Evolutionary conservation across 1,284 basidiomycete genomes (phyloP).

Genomic region (Trametes versicolor): DNA sequence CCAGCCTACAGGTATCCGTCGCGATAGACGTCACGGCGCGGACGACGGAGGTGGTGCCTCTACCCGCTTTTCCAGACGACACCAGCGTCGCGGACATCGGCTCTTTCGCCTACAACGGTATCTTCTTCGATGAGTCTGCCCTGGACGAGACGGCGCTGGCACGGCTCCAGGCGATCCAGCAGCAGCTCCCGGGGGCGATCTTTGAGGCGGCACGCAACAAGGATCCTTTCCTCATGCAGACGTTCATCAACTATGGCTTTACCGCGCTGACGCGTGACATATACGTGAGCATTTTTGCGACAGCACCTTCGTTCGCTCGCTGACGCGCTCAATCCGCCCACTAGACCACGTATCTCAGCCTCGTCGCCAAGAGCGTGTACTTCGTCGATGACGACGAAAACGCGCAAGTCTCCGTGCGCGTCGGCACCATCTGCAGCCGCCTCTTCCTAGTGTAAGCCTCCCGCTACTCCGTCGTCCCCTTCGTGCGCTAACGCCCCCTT

Average conservation of each 20-base stretch:
- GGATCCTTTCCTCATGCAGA: constrained; percentile 48
- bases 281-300: constrained; percentile 52
- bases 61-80: constrained; percentile 46
- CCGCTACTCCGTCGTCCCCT: not conserved
- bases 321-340: not conserved
- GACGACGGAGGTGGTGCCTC: constrained; percentile 45
- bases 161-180: constrained; percentile 51
- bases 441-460: constrained; percentile 57
- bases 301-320: not conserved
- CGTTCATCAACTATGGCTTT: constrained; percentile 52
- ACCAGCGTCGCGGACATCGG: constrained; percentile 48
- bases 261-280: constrained; percentile 50
- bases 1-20: constrained; percentile 50
- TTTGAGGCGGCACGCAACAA: constrained; percentile 55
- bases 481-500: not conserved
- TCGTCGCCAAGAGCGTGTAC: constrained; percentile 60
- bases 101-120: constrained; percentile 58
- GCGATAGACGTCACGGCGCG: constrained; percentile 37
- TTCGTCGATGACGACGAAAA: constrained; percentile 49
- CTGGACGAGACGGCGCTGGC: constrained; percentile 48
- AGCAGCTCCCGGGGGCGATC: constrained; percentile 61
- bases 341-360: constrained; percentile 58
- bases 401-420: constrained; percentile 49
- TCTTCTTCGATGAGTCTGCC: constrained; percentile 52
- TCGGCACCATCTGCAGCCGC: constrained; percentile 54